Evolutionary conservation across 202 grass and related monocot genomes (phyloP), one percentile per base, ranked within the genome.

Genomic region (Bolboschoenoplectus hybrid): DNA sequence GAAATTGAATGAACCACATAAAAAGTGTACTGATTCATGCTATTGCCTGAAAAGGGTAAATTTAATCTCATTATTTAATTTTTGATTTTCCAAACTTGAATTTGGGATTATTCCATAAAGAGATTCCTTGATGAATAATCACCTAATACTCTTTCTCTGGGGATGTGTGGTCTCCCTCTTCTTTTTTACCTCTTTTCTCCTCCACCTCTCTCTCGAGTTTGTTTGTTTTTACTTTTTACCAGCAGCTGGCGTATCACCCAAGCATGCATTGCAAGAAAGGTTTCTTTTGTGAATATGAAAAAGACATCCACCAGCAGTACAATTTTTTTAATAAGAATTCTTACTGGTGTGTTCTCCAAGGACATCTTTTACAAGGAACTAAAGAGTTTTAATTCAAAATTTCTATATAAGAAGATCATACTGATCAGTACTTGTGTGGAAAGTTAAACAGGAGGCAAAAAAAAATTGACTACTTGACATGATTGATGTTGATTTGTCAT

Each of bases 11-110:
- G 63, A 35, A 84, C 17, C 13, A 40, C 43, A 40, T 50, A 51
- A 83, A 51, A 83, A 70, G 64, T 71, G 20, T 68, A 84, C 64
- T 71, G 62, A 84, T 71, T 71, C 81, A 39, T 84, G 81, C 34
- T 84, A 84, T 68, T 84, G 82, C 66, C 49, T 82, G 63, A 20
- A 69, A 67, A 66, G 5, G 19, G 66, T 36, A 41, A 63, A 19
- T 50, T 44, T 84, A 84, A 71, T 84, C 36, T 69, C 66, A 55
- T 38, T 84, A 61, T 84, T 53, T 40, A 16, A 68, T 38, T 55
- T 84, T 84, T 84, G 32, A 70, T 84, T 84, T 83, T 50, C 32
- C 61, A 66, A 56, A 36, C 35, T 71, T 69, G 82, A 55, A 84
- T 38, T 84, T 84, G 8, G 35, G 63, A 71, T 50, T 83, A 83